Conservation (phyloP, 345 rosid species). For the Eutrema japonicum region DNA sequence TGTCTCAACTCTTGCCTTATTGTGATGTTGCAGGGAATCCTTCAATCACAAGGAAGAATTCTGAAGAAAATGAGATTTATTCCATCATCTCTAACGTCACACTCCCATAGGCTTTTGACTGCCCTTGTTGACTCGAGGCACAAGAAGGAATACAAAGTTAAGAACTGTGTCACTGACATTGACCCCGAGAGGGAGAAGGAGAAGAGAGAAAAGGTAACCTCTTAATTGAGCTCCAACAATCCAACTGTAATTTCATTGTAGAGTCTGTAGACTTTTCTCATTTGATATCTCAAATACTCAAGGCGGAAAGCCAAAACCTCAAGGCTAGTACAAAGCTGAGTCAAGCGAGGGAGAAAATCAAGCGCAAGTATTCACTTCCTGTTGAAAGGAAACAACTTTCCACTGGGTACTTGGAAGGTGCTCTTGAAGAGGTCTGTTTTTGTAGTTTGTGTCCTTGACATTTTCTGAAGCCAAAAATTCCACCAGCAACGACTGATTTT, state of each 20-base stretch:
- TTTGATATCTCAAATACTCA: conserved; percentile 30
- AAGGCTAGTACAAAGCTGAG: conserved; percentile 87
- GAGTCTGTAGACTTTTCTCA: conserved; percentile 20
- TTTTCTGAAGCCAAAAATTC: conserved; percentile 15
- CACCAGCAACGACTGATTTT: conserved; percentile 26
- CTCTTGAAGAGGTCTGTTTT: conserved; percentile 87
- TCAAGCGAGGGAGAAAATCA: conserved; percentile 89
- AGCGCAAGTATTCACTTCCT: conserved; percentile 75
- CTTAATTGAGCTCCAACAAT: conserved; percentile 26
- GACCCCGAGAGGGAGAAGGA: conserved; percentile 99
- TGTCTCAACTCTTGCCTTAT: conserved; percentile 17
- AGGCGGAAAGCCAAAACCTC: conserved; percentile 93
- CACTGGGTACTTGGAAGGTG: conserved; percentile 89
- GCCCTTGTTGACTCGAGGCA: conserved; percentile 96
- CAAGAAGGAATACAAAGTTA: conserved; percentile 83
- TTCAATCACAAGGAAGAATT: conserved; percentile 98
- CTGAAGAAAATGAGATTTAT: conserved; percentile 90
- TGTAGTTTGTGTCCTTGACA: conserved; percentile 27
- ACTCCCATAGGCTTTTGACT: conserved; percentile 89
- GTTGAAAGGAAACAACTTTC: conserved; percentile 82
- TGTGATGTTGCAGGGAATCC: conserved; percentile 72
- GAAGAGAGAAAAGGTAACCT: conserved; percentile 86
- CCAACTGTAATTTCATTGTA: conserved; percentile 1
- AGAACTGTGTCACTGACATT: conserved; percentile 95
- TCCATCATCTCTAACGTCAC: conserved; percentile 92